Evolutionary conservation across 2,329 filamentous ascomycete species (phyloP).

Genomic region (Ceratocystiopsis minuta): DNA sequence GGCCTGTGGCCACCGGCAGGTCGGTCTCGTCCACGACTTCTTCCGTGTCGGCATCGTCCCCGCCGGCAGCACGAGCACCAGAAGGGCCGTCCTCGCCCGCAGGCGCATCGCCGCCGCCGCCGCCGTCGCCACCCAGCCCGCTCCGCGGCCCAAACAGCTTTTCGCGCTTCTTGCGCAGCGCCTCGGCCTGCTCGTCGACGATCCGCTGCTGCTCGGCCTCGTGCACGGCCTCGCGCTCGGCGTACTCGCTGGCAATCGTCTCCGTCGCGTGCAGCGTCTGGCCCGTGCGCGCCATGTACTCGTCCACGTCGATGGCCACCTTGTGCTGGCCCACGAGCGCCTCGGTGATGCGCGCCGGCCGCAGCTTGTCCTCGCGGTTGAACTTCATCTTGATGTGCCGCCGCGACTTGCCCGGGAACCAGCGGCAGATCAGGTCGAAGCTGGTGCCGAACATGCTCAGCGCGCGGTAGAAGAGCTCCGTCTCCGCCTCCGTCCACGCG

Average conservation of each 20-base stretch:
- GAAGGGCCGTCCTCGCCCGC: background rate
- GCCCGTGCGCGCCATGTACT: conserved; percentile 37
- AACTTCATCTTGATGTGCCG: conserved; percentile 69
- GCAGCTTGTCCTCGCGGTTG: conserved; percentile 55
- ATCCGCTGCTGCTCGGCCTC: conserved; percentile 26
- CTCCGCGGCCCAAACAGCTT: conserved; percentile 22
- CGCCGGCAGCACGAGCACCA: background rate
- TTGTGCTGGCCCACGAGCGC: conserved; percentile 44
- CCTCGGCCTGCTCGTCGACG: conserved; percentile 28
- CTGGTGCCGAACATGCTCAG: conserved; percentile 66
- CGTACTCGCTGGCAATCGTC: conserved; percentile 35
- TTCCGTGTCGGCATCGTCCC: conserved; percentile 1
- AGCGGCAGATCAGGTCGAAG: conserved; percentile 60
- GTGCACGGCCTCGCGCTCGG: conserved; percentile 23
- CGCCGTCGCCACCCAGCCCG: conserved; percentile 14
- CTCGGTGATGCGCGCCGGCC: conserved; percentile 43
- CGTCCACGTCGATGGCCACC: conserved; percentile 38
- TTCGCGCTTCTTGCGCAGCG: conserved; percentile 28
- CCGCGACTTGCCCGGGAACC: conserved; percentile 56
- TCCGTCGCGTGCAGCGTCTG: conserved; percentile 36
- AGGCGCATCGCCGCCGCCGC: conserved; percentile 4
- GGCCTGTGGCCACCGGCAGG: background rate
- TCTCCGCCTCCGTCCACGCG: conserved; percentile 53
- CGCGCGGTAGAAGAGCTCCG: conserved; percentile 58
- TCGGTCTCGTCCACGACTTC: conserved; percentile 12